Conservation (phyloP, 176 grass and related monocot genomes). For the Phoenix roebelenii region DNA sequence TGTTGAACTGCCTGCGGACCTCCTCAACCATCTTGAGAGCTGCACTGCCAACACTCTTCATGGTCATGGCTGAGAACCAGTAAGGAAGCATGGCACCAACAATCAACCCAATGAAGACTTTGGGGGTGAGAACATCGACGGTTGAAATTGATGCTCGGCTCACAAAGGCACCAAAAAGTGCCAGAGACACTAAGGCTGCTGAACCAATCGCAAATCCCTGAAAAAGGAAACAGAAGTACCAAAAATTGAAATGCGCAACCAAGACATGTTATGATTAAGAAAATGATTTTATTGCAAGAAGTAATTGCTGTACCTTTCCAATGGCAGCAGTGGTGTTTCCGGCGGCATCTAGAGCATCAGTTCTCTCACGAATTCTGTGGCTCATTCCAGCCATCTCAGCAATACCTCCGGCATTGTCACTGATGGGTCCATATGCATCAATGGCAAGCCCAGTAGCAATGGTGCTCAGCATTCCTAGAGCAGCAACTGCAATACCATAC, state of each 20-base stretch:
- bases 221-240: neutral
- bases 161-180: constrained; percentile 10
- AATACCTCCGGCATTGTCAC: constrained; percentile 56
- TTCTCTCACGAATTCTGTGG: constrained; percentile 43
- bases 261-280: no score
- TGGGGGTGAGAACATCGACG: constrained; percentile 3
- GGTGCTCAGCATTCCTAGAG: constrained; percentile 63
- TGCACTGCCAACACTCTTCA: constrained; percentile 7
- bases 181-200: constrained; percentile 4
- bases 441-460: constrained; percentile 53
- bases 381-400: constrained; percentile 68
- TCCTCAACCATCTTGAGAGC: constrained; percentile 12
- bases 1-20: constrained; percentile 11
- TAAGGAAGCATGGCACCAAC: constrained; percentile 10
- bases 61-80: constrained; percentile 12
- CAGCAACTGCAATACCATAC: constrained; percentile 61
- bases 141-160: constrained; percentile 3
- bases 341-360: constrained; percentile 22
- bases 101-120: constrained; percentile 6
- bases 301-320: constrained; percentile 5
- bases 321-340: constrained; percentile 21
- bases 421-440: constrained; percentile 57
- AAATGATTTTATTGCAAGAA: no score
- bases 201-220: constrained; percentile 11
- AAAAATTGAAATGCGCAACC: no score